These are phyloP conservation scores for Kondoa malvinella DNA, from an alignment of 768 basidiomycete species.

Conservation along the genomic window DNA sequence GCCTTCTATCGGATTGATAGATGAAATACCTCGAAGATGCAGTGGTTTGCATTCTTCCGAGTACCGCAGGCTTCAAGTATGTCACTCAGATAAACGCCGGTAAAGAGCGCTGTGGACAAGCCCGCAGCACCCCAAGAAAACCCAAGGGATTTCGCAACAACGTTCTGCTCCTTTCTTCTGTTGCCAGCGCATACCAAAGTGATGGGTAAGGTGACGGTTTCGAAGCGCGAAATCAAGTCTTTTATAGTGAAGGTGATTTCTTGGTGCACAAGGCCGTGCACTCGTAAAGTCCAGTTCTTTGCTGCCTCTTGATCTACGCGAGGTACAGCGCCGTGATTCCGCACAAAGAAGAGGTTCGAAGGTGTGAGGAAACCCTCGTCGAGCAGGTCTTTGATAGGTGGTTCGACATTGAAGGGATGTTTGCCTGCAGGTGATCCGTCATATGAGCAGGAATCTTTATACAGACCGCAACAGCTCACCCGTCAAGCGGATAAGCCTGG, in stretches of 20 bases:
- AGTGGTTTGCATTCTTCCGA: constrained; percentile 33
- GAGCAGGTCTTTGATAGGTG: neutral
- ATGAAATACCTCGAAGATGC: constrained; percentile 52
- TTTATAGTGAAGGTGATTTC: constrained; percentile 36
- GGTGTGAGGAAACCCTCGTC: constrained; percentile 43
- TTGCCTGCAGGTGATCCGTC: constrained; percentile 31
- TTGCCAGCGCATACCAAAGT: constrained; percentile 52
- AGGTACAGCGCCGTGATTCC: constrained; percentile 49
- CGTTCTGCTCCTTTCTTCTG: constrained; percentile 50
- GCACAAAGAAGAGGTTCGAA: constrained; percentile 42
- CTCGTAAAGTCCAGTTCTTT: constrained; percentile 37
- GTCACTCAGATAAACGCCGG: constrained; percentile 45
- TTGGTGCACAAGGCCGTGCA: constrained; percentile 37
- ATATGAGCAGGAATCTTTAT: neutral
- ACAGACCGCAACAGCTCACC: constrained; percentile 12
- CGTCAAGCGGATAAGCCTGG: constrained; percentile 39
- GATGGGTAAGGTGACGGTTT: constrained; percentile 44
- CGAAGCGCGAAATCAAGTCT: constrained; percentile 39
- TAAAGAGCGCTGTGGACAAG: constrained; percentile 43
- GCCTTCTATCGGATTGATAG: too few relatives aligned
- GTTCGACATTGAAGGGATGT: constrained; percentile 43
- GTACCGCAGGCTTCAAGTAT: constrained; percentile 40
- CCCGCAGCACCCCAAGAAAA: constrained; percentile 27
- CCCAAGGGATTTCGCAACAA: constrained; percentile 36
- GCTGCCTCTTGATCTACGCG: constrained; percentile 33